phyloP scores from a whole-genome alignment of 2,329 filamentous ascomycete genomes.

The Berkeleyomyces basicola region DNA sequence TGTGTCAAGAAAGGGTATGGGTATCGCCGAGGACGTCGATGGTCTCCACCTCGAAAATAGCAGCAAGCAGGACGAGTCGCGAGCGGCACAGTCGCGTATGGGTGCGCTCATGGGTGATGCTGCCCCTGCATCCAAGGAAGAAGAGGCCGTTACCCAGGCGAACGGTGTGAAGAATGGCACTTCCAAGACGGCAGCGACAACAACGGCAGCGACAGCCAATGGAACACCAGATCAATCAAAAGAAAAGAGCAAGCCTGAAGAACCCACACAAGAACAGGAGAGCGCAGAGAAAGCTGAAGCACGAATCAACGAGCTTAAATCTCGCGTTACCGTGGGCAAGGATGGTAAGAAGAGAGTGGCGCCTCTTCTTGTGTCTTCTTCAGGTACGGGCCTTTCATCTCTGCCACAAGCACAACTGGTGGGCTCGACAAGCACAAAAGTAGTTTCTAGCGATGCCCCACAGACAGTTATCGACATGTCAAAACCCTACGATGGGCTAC shows the following conservation, averaged over 20 bases:
- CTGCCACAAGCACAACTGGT: conserved; percentile 79
- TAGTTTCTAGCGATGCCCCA: conserved; percentile 51
- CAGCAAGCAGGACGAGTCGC: conserved; percentile 80
- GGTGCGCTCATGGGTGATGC: conserved; percentile 89
- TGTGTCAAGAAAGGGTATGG: conserved; percentile 69
- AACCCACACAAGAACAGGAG: conserved; percentile 25
- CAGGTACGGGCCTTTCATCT: conserved; percentile 72
- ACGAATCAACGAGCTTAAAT: conserved; percentile 52
- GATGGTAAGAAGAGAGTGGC: conserved; percentile 94
- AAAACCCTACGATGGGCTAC: conserved; percentile 84
- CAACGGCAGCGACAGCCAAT: conserved; percentile 17
- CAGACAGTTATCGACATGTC: conserved; percentile 77
- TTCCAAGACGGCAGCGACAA: conserved; percentile 20
- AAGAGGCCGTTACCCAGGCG: background rate
- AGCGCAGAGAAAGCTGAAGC: conserved; percentile 36
- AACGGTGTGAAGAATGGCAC: conserved; percentile 37
- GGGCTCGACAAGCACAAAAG: conserved; percentile 50
- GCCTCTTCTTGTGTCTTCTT: conserved; percentile 78
- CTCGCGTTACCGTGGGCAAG: conserved; percentile 84
- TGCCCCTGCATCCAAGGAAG: conserved; percentile 27
- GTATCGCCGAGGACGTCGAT: conserved; percentile 84
- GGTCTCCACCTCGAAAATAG: conserved; percentile 74
- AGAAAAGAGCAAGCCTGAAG: conserved; percentile 19
- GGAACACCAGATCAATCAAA: conserved; percentile 19
- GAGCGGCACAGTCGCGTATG: conserved; percentile 86